phyloP scores from a whole-genome alignment of 2,329 filamentous ascomycete species.

The Cercospora janseana region DNA sequence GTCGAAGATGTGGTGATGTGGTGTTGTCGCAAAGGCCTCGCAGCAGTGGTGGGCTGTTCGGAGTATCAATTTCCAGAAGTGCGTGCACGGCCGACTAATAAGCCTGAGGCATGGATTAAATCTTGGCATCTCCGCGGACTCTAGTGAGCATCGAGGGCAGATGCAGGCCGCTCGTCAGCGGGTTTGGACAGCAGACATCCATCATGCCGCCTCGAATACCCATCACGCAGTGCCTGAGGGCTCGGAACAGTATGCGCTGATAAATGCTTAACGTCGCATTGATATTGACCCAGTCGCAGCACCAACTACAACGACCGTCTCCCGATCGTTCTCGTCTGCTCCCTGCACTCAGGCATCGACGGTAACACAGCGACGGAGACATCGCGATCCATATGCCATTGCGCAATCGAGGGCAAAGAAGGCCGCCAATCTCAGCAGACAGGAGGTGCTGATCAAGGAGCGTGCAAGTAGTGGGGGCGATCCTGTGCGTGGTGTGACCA shows the following conservation, averaged over 20 bases:
- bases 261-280: not conserved
- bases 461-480: conserved; percentile 68
- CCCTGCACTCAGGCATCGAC: conserved; percentile 59
- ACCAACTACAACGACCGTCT: conserved; percentile 16
- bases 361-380: conserved; percentile 60
- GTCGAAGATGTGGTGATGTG: conserved; percentile 22
- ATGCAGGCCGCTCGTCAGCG: too few relatives aligned
- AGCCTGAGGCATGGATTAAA: not conserved
- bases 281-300: conserved; percentile 18
- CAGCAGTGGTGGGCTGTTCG: conserved; percentile 9
- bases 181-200: too few relatives aligned
- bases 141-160: not conserved
- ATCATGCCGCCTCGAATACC: conserved; percentile 52
- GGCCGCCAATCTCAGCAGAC: conserved; percentile 75
- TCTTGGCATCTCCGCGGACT: conserved; percentile 1
- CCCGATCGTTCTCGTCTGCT: conserved; percentile 58
- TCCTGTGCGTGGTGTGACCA: conserved; percentile 73
- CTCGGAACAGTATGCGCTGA: conserved; percentile 36
- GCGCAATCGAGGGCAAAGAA: conserved; percentile 81
- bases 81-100: conserved; percentile 6
- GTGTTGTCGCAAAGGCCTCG: conserved; percentile 13
- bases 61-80: conserved; percentile 16
- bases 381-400: conserved; percentile 77
- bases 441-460: conserved; percentile 64
- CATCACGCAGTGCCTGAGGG: conserved; percentile 44